A percentile compares a stretch with the other conserved stretches of the same genome.
Conservation (phyloP, 805 yeast genomes). For the Blastobotrys terrestris region DNA sequence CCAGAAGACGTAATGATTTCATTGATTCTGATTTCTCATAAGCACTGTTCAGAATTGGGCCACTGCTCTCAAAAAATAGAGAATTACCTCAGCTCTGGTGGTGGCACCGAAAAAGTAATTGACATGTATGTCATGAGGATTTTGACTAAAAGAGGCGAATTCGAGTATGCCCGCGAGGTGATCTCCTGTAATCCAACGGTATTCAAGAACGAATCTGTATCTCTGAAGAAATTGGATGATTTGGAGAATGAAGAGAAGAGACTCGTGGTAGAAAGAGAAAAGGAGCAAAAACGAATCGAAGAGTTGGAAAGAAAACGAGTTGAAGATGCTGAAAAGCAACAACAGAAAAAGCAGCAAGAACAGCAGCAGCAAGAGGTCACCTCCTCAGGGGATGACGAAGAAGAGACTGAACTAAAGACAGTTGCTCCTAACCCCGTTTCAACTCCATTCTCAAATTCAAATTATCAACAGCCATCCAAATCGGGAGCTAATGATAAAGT, state of each 20-base stretch:
- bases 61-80: conserved; percentile 5
- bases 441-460: background rate
- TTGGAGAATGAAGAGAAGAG: background rate
- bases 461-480: background rate
- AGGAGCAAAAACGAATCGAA: conserved; percentile 5
- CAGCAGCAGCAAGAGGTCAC: background rate
- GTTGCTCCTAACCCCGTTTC: conserved; percentile 1
- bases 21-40: conserved; percentile 2
- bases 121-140: conserved; percentile 13
- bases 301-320: conserved; percentile 8
- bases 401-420: background rate
- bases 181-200: conserved; percentile 3
- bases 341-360: conserved; percentile 1
- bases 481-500: background rate
- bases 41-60: background rate
- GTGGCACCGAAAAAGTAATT: conserved; percentile 3
- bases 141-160: conserved; percentile 14
- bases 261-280: background rate
- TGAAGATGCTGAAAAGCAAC: conserved; percentile 3
- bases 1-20: conserved; percentile 8
- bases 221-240: background rate
- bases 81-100: conserved; percentile 5
- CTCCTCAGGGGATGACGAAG: background rate
- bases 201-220: conserved; percentile 3
- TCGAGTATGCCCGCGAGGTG: conserved; percentile 18